These are phyloP conservation scores for Aegilops longissima DNA, from an alignment of 176 grass and related monocot genomes.

Conservation along the genomic window DNA sequence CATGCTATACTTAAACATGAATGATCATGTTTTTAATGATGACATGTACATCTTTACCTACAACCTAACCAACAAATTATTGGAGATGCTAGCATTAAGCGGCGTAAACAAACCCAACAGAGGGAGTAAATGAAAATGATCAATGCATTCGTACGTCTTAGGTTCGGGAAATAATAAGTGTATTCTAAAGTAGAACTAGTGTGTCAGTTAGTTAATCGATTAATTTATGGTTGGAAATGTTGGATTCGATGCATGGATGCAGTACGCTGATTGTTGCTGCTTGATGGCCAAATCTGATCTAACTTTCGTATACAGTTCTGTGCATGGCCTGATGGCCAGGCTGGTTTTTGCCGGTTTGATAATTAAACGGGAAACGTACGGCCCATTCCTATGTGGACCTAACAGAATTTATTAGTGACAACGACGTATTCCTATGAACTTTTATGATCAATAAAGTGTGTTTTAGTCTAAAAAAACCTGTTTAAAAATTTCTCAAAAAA, in stretches of 20 bases:
- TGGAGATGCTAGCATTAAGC: too few relatives aligned
- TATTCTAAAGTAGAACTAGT: neutral
- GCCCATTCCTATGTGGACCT: slow-evolving; percentile 18
- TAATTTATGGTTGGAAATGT: neutral
- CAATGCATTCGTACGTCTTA: neutral
- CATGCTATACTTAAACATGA: too few relatives aligned
- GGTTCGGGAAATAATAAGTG: neutral
- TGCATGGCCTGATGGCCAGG: neutral
- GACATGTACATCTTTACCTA: too few relatives aligned
- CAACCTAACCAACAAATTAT: too few relatives aligned
- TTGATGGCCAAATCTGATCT: slow-evolving; percentile 19
- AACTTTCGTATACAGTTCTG: neutral
- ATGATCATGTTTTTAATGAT: too few relatives aligned
- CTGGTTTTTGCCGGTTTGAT: slow-evolving; percentile 26
- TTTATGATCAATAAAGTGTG: too few relatives aligned
- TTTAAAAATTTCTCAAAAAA: too few relatives aligned
- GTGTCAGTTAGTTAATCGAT: neutral
- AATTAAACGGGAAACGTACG: slow-evolving; percentile 6
- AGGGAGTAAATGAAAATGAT: neutral
- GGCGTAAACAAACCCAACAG: too few relatives aligned
- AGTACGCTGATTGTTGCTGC: neutral
- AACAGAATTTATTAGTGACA: slow-evolving; percentile 10
- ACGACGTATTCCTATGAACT: neutral
- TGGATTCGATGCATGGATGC: neutral
- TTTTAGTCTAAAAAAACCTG: too few relatives aligned